Base-by-base conservation (phyloP, 2,329 filamentous ascomycete species). In the Mycosphaerella sp. region DNA sequence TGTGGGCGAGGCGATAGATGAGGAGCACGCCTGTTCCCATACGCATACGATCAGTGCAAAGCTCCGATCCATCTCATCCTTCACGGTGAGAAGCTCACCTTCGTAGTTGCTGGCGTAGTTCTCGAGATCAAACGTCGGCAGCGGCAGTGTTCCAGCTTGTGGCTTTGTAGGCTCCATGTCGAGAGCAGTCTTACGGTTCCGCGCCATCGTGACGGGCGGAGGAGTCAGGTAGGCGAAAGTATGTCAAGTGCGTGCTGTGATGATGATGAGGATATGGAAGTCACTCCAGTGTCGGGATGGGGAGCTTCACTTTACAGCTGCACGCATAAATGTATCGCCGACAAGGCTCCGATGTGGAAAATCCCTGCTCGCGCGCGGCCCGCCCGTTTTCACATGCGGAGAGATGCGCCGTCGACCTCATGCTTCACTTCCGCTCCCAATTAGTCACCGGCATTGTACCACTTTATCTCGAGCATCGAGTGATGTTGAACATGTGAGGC, bases 121-220 rank as follows among this genome's bases (percentile, higher is more conserved):
- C 57, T 96, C 89, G 41, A 98, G 80, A 65, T 97, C 93, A 63
- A 97, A 85, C 68, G 92, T 95, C 8, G 92, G 91, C 6, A 81
- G 73, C 14, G 65, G 60, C 17, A 67, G 49, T 38, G 58, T 53
- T 42, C 44, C 55, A 42, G n/a, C 23, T 17, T 46, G 21, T 31
- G 29, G 14, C 1, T 17, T 31, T 11, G 41, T n/a, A 21, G 43
- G 23, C 34, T 53, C 10, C 2, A 10, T 38, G 36, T 32, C 26
- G 21, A 10, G 23, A 39, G 50, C 32, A 47, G 21, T 38, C n/a
- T 26, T 53, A 43, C 43, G 43, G 26, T 47, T 46, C 26, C 50
- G 50, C 50, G 36, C 50, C 50, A 53, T 53, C 23, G 26, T 46
- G 32, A 12, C 12, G 34, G 10, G 12, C 1, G 34, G 34, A 38